Base-by-base conservation (phyloP, 495 filamentous ascomycete species). In the Lasiosphaeria hispida region DNA sequence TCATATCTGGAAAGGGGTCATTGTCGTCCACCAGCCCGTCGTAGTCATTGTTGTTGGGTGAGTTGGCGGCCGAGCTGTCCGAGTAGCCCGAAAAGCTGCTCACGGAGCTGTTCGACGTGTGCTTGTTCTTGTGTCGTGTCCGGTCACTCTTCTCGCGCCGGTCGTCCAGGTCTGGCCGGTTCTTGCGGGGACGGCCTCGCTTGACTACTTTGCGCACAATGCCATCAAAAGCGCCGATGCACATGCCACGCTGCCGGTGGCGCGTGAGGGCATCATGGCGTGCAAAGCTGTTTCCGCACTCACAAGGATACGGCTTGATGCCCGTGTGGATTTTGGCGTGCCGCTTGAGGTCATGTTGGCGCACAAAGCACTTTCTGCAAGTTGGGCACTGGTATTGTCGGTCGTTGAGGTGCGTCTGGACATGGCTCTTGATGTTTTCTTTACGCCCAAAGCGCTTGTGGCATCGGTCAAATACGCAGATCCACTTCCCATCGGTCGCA, bases 371-470 rank as follows among this genome's bases (percentile, higher is more conserved):
- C 71, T 97, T 97, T 19, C 85, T 79, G 73, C 94, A 98, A 18
- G 87, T 82, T 48, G 89, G 87, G 69, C 94, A 98, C 65, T 86
- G 84, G 74, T 86, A 98, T 67, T 96, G 95, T 33, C 95, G 83
- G 62, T 97, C 95, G 60, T 92, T 92, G 53, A 98, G 86, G 67
- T 98, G 94, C 1, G 94, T 97, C 71, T 98, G 94, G 42, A 98
- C 89, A 70, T 98, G 94, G 8, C 91, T 93, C 66, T 93, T 95
- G 76, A 96, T 95, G 71, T 98, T 98, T 73, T 98, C 94, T 69
- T 96, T 94, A 48, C 94, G 83, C 10, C 90, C 90, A 67, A 97
- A 98, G 11, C 83, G 81, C 62, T 94, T 92, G 39, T 81, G 77
- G 76, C 94, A 98, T 10, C 84, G 84, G 3, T 87, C 84, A 64